phyloP scores from a whole-genome alignment of 768 basidiomycete genomes.

The Tephrocybe sp. region DNA sequence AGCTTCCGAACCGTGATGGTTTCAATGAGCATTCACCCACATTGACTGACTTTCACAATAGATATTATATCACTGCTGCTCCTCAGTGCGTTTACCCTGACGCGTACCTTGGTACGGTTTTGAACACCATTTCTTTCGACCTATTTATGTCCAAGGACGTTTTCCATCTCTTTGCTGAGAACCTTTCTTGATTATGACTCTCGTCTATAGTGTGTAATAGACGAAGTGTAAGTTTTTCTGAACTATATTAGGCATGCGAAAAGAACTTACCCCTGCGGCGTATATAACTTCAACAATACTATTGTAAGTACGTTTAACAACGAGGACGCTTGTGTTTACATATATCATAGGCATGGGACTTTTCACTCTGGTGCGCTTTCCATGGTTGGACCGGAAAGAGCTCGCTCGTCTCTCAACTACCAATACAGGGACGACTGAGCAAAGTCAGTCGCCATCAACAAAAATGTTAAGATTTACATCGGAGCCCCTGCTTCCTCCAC shows the following conservation, averaged over 20 bases:
- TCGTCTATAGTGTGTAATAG: slow-evolving; percentile 11
- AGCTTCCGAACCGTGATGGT: slow-evolving; percentile 48
- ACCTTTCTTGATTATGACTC: neutral
- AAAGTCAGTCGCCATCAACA: slow-evolving; percentile 50
- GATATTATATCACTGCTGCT: slow-evolving; percentile 59
- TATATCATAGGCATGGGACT: slow-evolving; percentile 43
- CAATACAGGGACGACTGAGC: slow-evolving; percentile 53
- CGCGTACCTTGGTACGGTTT: slow-evolving; percentile 49
- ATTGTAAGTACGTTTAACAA: slow-evolving; percentile 29
- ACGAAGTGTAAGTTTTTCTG: slow-evolving; percentile 18
- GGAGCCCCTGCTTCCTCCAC: slow-evolving; percentile 52
- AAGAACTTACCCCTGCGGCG: slow-evolving; percentile 19
- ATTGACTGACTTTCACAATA: slow-evolving; percentile 16
- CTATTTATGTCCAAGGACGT: slow-evolving; percentile 63
- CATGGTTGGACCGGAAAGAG: neutral
- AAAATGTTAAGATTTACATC: slow-evolving; percentile 54
- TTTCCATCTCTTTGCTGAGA: no score
- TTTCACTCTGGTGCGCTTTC: slow-evolving; percentile 38
- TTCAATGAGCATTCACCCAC: neutral
- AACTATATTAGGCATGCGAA: no score
- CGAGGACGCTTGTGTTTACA: neutral
- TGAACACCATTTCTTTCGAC: slow-evolving; percentile 62
- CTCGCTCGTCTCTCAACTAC: neutral
- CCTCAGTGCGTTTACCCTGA: slow-evolving; percentile 66
- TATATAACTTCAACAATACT: slow-evolving; percentile 40